Evolutionary conservation across 352 stramenopile genomes (phyloP), one percentile per base, ranked within the genome.

Genomic region (Globisporangium abappressorium): DNA sequence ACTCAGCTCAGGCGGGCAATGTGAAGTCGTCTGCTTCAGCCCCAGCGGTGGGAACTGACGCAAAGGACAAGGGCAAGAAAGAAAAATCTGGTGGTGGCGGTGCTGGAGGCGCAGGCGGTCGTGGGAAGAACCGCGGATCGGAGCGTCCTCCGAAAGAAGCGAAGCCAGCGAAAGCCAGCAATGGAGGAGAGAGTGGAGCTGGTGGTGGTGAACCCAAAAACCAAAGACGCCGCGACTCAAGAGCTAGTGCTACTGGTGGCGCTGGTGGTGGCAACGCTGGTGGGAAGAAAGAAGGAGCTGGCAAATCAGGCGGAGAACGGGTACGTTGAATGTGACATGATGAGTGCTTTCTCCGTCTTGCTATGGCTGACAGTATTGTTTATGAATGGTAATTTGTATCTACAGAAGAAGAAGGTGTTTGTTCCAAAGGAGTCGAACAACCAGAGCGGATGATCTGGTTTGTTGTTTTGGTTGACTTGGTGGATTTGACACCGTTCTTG

Each of bases 331-430:
- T 24, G 15, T 51, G 8, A 36, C 15, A n/a, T 5, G 5, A n/a
- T 7, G 41, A n/a, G 43, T 49, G 15, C 6, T 43, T 56, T 57
- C n/a, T 20, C 20, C 62, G 28, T 49, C 43, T 54, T n/a, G 9
- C 18, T 1, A 8, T 41, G 22, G 64, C 28, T 11, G 4, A 69
- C n/a, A n/a, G 7, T 15, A 3, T n/a, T 9, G 18, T 24, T 20
- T 57, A 11, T 58, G n/a, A 15, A 33, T 56, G 6, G 33, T 8
- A 30, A 43, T 58, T 11, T 43, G 41, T 49, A 6, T 49, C 5
- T 64, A 28, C 24, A 88, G 83, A 88, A 89, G 68, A 87, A 82
- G 68, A 89, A 87, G 59, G 74, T 85, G 22, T 91, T 90, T 70
- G 78, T 75, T 14, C 81, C 81, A 14, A 91, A 91, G 65, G 81